phyloP scores from a whole-genome alignment of 768 basidiomycete genomes.

The Pholiota conissans region DNA sequence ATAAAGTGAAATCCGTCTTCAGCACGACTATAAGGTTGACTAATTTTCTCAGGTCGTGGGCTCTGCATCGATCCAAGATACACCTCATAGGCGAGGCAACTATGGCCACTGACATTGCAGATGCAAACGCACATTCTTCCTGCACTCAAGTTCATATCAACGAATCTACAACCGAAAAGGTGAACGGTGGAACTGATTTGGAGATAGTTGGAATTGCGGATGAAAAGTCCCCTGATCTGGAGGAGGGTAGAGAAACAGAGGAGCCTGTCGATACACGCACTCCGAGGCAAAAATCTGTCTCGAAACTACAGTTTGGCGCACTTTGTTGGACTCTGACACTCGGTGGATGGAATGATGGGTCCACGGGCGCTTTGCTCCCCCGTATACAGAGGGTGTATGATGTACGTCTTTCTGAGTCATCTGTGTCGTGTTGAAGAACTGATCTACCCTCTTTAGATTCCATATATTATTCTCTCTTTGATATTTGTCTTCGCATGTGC shows the following conservation, averaged over 20 bases:
- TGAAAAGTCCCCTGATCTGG: not conserved
- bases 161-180: not conserved
- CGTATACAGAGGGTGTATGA: constrained; percentile 59
- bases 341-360: constrained; percentile 78
- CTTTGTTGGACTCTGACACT: constrained; percentile 60
- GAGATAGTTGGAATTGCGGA: not conserved
- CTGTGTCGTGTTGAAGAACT: not conserved
- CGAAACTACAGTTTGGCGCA: constrained; percentile 43
- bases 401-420: constrained; percentile 30
- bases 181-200: not conserved
- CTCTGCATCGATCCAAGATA: too few species aligned
- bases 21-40: not conserved
- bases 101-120: too few species aligned
- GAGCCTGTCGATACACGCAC: not conserved
- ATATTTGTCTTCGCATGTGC: constrained; percentile 50
- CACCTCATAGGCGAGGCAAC: too few species aligned
- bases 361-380: constrained; percentile 73
- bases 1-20: not conserved
- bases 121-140: too few species aligned
- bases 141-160: not conserved
- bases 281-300: not conserved
- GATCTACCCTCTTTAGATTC: constrained; percentile 33
- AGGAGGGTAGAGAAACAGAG: not conserved
- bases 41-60: too few species aligned
- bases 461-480: constrained; percentile 57